phyloP scores from a whole-genome alignment of 1,284 basidiomycete species.

The Ganoderma sinense region DNA sequence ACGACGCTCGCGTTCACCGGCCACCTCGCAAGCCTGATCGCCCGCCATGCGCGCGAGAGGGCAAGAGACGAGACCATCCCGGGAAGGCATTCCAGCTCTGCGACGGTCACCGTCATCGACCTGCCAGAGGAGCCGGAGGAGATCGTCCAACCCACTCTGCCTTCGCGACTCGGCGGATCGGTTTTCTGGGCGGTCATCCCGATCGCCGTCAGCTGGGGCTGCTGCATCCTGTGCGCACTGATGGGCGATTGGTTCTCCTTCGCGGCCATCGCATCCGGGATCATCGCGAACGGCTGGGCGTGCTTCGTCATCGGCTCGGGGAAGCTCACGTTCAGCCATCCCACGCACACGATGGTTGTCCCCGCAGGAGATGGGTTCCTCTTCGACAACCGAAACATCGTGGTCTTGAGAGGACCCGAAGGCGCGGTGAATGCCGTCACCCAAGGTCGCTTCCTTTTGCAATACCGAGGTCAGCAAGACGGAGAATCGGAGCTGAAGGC shows the following conservation, averaged over 20 bases:
- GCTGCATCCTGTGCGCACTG: slow-evolving; percentile 26
- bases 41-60: slow-evolving; percentile 17
- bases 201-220: slow-evolving; percentile 23
- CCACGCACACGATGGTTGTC: slow-evolving; percentile 20
- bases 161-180: slow-evolving; percentile 6
- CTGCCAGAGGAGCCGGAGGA: slow-evolving; percentile 12
- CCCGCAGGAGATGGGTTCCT: slow-evolving; percentile 30
- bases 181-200: slow-evolving; percentile 22
- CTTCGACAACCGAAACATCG: slow-evolving; percentile 15
- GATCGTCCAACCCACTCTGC: neutral
- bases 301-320: slow-evolving; percentile 30
- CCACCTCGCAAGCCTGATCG: slow-evolving; percentile 28
- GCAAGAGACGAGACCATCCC: neutral
- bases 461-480: slow-evolving; percentile 5
- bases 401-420: slow-evolving; percentile 25
- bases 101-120: slow-evolving; percentile 25
- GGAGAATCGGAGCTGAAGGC: neutral
- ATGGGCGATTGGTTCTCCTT: slow-evolving; percentile 30
- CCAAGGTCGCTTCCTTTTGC: slow-evolving; percentile 25
- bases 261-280: slow-evolving; percentile 23
- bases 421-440: slow-evolving; percentile 28
- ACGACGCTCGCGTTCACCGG: slow-evolving; percentile 22
- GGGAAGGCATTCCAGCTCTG: slow-evolving; percentile 14
- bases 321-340: slow-evolving; percentile 24
- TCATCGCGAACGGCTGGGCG: slow-evolving; percentile 28